These are phyloP conservation scores for Dipteronia dyeriana DNA, from an alignment of 345 rosid species.

Conservation along the genomic window DNA sequence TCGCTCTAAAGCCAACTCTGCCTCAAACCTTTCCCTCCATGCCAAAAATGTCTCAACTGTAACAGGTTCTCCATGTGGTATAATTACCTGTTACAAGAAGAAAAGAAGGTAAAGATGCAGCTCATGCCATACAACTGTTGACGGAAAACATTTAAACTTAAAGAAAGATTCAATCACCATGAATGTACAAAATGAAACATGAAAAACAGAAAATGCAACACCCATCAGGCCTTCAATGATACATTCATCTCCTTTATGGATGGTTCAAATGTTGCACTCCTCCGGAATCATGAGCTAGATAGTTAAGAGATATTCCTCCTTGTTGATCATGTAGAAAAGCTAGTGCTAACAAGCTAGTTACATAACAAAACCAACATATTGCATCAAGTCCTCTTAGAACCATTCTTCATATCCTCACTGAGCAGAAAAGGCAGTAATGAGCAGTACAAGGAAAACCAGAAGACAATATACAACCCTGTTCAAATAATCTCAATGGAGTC, in stretches of 20 bases:
- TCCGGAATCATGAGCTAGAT: not conserved
- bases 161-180: not conserved
- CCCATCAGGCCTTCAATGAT: not conserved
- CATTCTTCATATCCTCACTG: not conserved
- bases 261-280: not conserved
- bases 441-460: not conserved
- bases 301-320: not conserved
- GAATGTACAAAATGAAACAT: not conserved
- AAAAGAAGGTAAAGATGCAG: constrained; percentile 11
- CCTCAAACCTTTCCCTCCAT: constrained; percentile 97
- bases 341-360: not conserved
- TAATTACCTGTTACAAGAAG: constrained; percentile 45
- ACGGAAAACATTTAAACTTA: constrained; percentile 5
- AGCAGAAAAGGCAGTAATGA: not conserved
- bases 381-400: not conserved
- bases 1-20: constrained; percentile 93
- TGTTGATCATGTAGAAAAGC: not conserved
- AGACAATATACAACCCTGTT: not conserved
- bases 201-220: not conserved
- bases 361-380: not conserved
- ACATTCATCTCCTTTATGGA: not conserved
- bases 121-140: not conserved
- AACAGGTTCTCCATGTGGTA: constrained; percentile 99
- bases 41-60: constrained; percentile 87
- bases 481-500: not conserved